Evolutionary conservation across 768 basidiomycete genomes (phyloP).

Genomic region (Phanerochaete carnosa): DNA sequence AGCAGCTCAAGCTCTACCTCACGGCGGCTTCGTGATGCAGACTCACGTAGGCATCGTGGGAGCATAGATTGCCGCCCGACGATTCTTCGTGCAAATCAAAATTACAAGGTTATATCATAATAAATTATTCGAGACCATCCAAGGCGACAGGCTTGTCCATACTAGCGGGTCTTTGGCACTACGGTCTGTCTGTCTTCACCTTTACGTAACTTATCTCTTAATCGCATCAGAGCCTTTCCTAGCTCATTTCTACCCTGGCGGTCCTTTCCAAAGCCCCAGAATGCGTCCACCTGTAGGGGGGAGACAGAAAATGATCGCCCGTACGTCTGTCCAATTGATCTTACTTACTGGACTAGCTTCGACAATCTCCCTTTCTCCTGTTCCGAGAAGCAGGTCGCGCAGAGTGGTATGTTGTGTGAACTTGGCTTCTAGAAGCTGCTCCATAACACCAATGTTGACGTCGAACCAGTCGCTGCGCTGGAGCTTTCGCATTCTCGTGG

Average conservation of each 20-base stretch:
- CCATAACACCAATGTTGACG: slow-evolving; percentile 11
- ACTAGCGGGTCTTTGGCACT: too few relatives aligned
- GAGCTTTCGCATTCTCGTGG: neutral
- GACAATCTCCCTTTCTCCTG: slow-evolving; percentile 5
- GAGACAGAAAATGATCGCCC: neutral
- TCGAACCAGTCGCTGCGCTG: slow-evolving; percentile 11
- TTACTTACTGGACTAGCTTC: slow-evolving; percentile 5
- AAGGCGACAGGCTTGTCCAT: too few relatives aligned
- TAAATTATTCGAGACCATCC: too few relatives aligned
- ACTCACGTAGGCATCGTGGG: too few relatives aligned
- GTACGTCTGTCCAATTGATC: neutral
- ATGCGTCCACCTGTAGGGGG: slow-evolving; percentile 49
- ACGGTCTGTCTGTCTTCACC: too few relatives aligned
- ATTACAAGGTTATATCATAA: too few relatives aligned
- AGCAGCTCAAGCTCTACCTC: too few relatives aligned
- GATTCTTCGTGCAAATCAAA: too few relatives aligned
- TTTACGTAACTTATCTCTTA: slow-evolving; percentile 53
- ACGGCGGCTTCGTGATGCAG: too few relatives aligned
- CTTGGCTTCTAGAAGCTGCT: slow-evolving; percentile 4
- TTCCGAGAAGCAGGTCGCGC: neutral
- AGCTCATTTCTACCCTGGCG: slow-evolving; percentile 68
- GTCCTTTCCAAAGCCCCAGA: slow-evolving; percentile 73
- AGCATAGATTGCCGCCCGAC: too few relatives aligned
- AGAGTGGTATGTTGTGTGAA: slow-evolving; percentile 8
- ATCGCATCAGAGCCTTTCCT: slow-evolving; percentile 63